Base-by-base conservation (phyloP, 768 basidiomycete genomes). In the Lentinula boryana region DNA sequence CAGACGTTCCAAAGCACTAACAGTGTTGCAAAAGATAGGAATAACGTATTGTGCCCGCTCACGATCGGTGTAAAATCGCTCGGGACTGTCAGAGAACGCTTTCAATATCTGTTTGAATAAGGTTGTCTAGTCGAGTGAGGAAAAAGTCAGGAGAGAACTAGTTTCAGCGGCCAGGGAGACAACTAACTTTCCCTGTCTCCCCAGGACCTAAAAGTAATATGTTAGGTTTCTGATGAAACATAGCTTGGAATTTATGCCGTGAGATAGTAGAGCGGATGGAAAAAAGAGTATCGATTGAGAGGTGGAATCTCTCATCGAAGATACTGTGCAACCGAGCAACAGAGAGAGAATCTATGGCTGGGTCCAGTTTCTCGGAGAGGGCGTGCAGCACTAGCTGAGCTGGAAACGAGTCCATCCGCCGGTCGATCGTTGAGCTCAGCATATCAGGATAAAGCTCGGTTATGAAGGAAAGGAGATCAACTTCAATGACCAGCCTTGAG, bases 161-260 rank as follows among this genome's bases (percentile, higher is more conserved):
- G n/a, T n/a, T n/a, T n/a, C n/a, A n/a, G n/a, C n/a, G n/a, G n/a
- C n/a, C n/a, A n/a, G n/a, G 27, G n/a, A 12, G 53, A 12, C 10
- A n/a, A 0, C 6, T 75, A 49, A 90, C 89, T 84, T 98, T 96
- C 68, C 95, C 95, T 58, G 93, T 94, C 81, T 97, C 95, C 75
- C 96, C 95, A 60, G 95, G 94, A 61, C 96, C 95, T 32, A 98
- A 81, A 61, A 98, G 73, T 63, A 98, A 71, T 94, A 98, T 96
- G 79, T 98, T 95, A 70, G 95, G 93, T 73, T 94, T 93, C 67
- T 94, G n/a, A n/a, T n/a, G n/a, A n/a, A n/a, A n/a, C n/a, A n/a
- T n/a, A n/a, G n/a, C n/a, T n/a, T n/a, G n/a, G n/a, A n/a, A n/a
- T n/a, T 36, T 10, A 5, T 5, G 35, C 10, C 10, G 35, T 36